Evolutionary conservation across 225 moss, liverwort and hornwort genomes (phyloP), one percentile per base, ranked within the genome.

Genomic region (Polytrichum formosum): DNA sequence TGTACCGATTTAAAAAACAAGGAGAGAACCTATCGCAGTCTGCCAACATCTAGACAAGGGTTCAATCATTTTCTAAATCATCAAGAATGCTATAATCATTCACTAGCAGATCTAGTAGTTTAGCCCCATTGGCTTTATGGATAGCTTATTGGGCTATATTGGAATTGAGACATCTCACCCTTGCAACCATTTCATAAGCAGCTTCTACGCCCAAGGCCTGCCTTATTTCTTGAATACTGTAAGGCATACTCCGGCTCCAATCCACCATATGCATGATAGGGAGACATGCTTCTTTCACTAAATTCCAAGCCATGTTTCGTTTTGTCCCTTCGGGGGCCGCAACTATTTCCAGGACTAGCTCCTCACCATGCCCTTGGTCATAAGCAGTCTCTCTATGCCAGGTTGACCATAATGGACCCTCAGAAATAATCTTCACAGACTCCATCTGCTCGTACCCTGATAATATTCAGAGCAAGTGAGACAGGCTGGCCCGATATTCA

Each of bases 221-320:
- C 67, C 80, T 82, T 26, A 92, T 80, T 77, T 98, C 94, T 71
- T 98, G 97, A 37, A 94, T 80, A 78, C 92, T 92, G 54, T 94
- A 94, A 16, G 97, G 94, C 76, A 88, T 84, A 70, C 97, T 97
- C 75, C 97, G 75, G 55, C 78, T 73, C 97, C 97, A 97, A 67
- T 97, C 92, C 53, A 97, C 77, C 68, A 71, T 28, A 26, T 87
- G 88, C 77, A 77, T 78, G 20, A 86, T 61, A 60, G 78, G 79
- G 46, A 90, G 68, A 61, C 92, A 92, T 55, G 86, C 92, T 77
- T 92, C 80, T 68, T 86, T 90, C 59, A 91, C 85, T 6, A 80
- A 77, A 65, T 61, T 72, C 97, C 97, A 97, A 5, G 94, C 74
- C 76, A 76, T 74, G 69, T 72, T 70, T 59, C 75, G 87, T 79